Conservation (phyloP, 768 basidiomycete genomes). For the Trametes cubensis region DNA sequence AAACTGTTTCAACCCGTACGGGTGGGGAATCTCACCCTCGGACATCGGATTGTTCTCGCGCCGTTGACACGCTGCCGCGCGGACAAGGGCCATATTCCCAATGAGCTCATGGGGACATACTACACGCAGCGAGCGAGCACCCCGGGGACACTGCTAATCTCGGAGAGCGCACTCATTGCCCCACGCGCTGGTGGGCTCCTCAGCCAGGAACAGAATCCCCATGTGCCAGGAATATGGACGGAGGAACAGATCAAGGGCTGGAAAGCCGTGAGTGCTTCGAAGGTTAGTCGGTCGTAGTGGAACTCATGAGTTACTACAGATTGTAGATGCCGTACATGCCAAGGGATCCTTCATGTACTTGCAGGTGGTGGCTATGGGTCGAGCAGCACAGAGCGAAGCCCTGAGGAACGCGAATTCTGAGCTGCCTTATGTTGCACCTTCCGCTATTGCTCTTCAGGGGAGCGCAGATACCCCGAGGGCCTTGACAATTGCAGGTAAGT, state of each 20-base stretch:
- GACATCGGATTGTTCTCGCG: slow-evolving; percentile 42
- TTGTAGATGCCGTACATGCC: slow-evolving; percentile 58
- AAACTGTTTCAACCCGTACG: slow-evolving; percentile 37
- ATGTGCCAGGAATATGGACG: slow-evolving; percentile 5
- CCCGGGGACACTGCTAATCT: slow-evolving; percentile 47
- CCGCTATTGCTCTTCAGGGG: slow-evolving; percentile 1
- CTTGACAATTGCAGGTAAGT: slow-evolving; percentile 28
- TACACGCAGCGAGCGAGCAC: slow-evolving; percentile 41
- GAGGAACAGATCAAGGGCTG: slow-evolving; percentile 4
- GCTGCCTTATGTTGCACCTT: slow-evolving; percentile 2
- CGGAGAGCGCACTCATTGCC: slow-evolving; percentile 40
- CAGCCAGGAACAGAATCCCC: background rate
- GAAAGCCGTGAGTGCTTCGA: background rate
- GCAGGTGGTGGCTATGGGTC: slow-evolving; percentile 60
- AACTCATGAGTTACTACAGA: slow-evolving; percentile 31
- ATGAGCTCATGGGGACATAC: slow-evolving; percentile 37
- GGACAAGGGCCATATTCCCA: slow-evolving; percentile 32
- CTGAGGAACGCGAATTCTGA: slow-evolving; percentile 39
- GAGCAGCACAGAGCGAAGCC: slow-evolving; percentile 37
- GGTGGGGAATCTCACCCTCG: slow-evolving; percentile 35
- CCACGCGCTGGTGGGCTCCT: background rate
- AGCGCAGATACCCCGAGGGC: slow-evolving; percentile 22
- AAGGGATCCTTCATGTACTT: slow-evolving; percentile 51
- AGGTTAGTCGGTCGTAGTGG: background rate
- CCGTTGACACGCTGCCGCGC: slow-evolving; percentile 41